Base-by-base conservation (phyloP, 306 rosid species). In the Rosa lucieae region DNA sequence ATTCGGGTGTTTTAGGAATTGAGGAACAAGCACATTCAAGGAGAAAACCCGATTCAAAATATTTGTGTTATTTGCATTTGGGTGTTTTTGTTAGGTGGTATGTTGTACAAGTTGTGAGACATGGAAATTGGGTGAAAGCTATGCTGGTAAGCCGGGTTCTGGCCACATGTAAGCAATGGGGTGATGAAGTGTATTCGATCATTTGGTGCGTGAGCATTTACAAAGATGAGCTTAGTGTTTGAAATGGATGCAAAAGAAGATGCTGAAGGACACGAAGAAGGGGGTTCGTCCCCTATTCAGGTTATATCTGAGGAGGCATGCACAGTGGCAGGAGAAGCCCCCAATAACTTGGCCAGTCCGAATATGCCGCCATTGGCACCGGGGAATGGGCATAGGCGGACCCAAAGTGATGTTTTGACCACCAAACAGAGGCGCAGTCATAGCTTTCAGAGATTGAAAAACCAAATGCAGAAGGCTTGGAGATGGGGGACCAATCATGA, bases 401-500 rank as follows among this genome's bases (percentile, higher is more conserved):
- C 82, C 77, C 93, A 79, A 26, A 92, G 97, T 86, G 99, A 92
- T 76, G 65, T 89, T 80, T 75, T 75, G 56, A 37, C 73, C 14
- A 61, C 76, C 44, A 82, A 70, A 32, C 79, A 81, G 73, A 79
- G 75, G 56, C 94, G 92, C 21, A 85, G 69, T 74, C 73, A 85
- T 56, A 89, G 97, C 86, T 82, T 88, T 62, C 90, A 94, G 75
- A 88, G 83, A 85, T 79, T 94, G 63, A 94, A 85, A 84, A 78
- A 72, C 78, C 95, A 86, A 44, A 77, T 94, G 81, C 87, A 92
- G 77, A 91, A 68, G 88, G 95, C 93, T 42, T 92, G 92, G 91
- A 76, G 87, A 53, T 87, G 93, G 94, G 91, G 95, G 7, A 71
- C 74, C 78, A 87, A 67, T 78, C 83, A 76, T 21, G 93, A 80